phyloP scores from a whole-genome alignment of 805 yeast genomes.

The Pichia gijzeniarum region DNA sequence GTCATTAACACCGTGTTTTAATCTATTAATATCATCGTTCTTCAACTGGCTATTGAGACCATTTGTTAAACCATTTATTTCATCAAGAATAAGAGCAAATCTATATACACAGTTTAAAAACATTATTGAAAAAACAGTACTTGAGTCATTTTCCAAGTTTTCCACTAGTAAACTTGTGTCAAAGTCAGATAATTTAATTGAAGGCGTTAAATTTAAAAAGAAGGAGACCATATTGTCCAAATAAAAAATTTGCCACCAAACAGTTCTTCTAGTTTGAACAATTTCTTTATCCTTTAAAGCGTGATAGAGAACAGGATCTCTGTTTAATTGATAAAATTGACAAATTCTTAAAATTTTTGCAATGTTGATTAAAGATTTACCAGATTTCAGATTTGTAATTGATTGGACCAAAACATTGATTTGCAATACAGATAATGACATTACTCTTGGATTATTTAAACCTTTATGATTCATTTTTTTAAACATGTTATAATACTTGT shows the following conservation, averaged over 20 bases:
- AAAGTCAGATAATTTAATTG: conserved; percentile 20
- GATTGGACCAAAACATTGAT: conserved; percentile 22
- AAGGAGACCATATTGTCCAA: conserved; percentile 41
- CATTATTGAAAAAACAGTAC: conserved; percentile 13
- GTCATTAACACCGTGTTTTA: conserved; percentile 44
- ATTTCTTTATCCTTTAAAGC: conserved; percentile 41
- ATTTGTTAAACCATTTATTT: conserved; percentile 44
- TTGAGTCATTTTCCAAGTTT: conserved; percentile 7
- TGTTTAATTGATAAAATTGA: conserved; percentile 38
- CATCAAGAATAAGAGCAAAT: conserved; percentile 44
- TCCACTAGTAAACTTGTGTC: conserved; percentile 24
- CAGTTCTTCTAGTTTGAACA: conserved; percentile 45
- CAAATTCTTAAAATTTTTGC: conserved; percentile 22
- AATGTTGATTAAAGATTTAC: conserved; percentile 20
- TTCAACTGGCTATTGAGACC: conserved; percentile 40
- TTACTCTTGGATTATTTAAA: conserved; percentile 20
- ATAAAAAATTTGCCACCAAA: conserved; percentile 67
- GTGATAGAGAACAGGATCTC: conserved; percentile 53
- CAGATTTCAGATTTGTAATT: conserved; percentile 21
- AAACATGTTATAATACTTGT: conserved; percentile 17
- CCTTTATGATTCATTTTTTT: conserved; percentile 15
- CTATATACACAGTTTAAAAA: conserved; percentile 22
- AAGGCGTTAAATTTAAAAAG: conserved; percentile 21
- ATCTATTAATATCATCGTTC: conserved; percentile 35
- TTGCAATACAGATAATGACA: conserved; percentile 20